These are phyloP conservation scores for Pyrenochaeta sp. DNA, from an alignment of 2,329 filamentous ascomycete species.

Conservation along the genomic window DNA sequence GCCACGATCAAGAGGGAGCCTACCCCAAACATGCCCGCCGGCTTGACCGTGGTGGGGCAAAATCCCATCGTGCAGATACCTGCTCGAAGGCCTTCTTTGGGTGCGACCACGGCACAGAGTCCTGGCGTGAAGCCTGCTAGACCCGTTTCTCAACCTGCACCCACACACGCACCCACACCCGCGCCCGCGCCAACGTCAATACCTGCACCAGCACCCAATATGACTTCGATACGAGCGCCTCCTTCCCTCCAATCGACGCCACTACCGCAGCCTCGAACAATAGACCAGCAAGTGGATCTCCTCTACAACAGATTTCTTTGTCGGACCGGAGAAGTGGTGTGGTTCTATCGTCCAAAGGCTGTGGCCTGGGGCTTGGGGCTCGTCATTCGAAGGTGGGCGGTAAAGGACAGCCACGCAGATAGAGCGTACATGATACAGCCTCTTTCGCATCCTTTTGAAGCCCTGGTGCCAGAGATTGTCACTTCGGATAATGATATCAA, in stretches of 20 bases:
- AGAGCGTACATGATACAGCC: slow-evolving; percentile 57
- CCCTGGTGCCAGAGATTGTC: slow-evolving; percentile 52
- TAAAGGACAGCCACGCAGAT: slow-evolving; percentile 34
- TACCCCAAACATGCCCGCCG: slow-evolving; percentile 13
- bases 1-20: slow-evolving; percentile 37
- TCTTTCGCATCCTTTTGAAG: slow-evolving; percentile 55
- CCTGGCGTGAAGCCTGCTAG: slow-evolving; percentile 29
- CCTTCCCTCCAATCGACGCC: slow-evolving; percentile 41
- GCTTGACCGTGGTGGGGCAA: slow-evolving; percentile 8
- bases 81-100: slow-evolving; percentile 25
- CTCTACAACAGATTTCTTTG: slow-evolving; percentile 59
- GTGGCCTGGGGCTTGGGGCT: slow-evolving; percentile 63
- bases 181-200: slow-evolving; percentile 1
- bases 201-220: slow-evolving; percentile 11
- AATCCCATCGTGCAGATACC: slow-evolving; percentile 38
- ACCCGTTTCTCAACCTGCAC: slow-evolving; percentile 14
- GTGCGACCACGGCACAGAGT: slow-evolving; percentile 28
- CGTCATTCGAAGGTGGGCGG: slow-evolving; percentile 56
- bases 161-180: slow-evolving; percentile 4
- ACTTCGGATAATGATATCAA: slow-evolving; percentile 55
- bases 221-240: slow-evolving; percentile 31
- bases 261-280: slow-evolving; percentile 50
- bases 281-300: slow-evolving; percentile 60
- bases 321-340: slow-evolving; percentile 63
- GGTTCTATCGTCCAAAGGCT: slow-evolving; percentile 59